Evolutionary conservation across 192 early-diverging fungal species (phyloP), one percentile per base, ranked within the genome.

Genomic region (Funneliformis mosseae): DNA sequence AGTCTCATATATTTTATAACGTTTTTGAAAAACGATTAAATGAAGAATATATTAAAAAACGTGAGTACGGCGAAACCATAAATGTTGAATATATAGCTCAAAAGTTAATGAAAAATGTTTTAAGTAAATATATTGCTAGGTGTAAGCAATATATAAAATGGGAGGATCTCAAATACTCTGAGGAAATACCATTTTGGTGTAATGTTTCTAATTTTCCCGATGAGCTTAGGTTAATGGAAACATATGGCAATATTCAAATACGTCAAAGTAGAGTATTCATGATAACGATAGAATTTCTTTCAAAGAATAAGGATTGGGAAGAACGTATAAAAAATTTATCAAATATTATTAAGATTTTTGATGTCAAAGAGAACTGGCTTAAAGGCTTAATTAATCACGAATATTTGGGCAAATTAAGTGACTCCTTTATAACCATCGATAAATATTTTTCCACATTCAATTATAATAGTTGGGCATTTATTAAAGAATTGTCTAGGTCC

Each of bases 1-100:
- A 77, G 45, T 77, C 76, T 61, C 59, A 27, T 25, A 77, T 61
- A 33, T 77, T 77, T 64, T 5, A 16, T 27, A 77, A 77, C n/a
- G 28, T 77, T 66, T 77, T 77, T 61, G 39, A 77, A 18, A 45
- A 55, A 55, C 16, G 16, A 0, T 21, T 9, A 33, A 33, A 33
- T 33, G 33, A 33, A 33, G 33, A 33, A 33, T 33, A 33, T 33
- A 33, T 2, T 10, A 14, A 8, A 60, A 28, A 60, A 39, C 7
- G 33, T 1, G 27, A 28, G 43, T 8, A 8, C 2, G 9, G 10
- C 0, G 18, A 64, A 43, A 16, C 21, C 5, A 38, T 77, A 39
- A 46, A 23, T 12, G 76, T 77, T 27, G 39, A 63, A 77, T 12
- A n/a, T 12, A 41, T 77, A 12, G 41, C 39, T 25, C 8, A 64